Percentiles rank a stretch among this genome's conserved stretches.
phyloP scores from a whole-genome alignment of 202 grass and related monocot species.

The Eragrostis tef region DNA sequence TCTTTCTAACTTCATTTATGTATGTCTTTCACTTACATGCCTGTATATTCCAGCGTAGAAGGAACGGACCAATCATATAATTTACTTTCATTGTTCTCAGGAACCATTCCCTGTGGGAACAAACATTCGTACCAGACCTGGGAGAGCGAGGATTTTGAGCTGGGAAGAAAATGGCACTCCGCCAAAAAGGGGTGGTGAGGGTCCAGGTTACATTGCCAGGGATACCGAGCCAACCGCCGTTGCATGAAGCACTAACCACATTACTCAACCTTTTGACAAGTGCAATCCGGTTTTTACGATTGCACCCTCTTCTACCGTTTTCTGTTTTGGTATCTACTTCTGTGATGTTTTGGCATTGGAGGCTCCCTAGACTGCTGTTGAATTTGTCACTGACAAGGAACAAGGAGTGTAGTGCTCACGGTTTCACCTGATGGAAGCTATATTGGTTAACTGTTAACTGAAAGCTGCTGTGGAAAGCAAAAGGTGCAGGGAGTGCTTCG shows the following conservation, averaged over 20 bases:
- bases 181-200: not conserved
- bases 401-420: constrained; percentile 9
- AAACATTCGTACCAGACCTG: constrained; percentile 75
- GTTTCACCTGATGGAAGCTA: constrained; percentile 19
- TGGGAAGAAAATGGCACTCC: constrained; percentile 63
- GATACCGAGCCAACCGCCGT: constrained; percentile 32
- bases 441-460: constrained; percentile 37
- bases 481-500: constrained; percentile 48
- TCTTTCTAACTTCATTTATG: not conserved
- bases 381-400: constrained; percentile 44
- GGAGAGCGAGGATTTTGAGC: constrained; percentile 63
- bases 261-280: constrained; percentile 35
- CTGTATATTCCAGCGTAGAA: not conserved
- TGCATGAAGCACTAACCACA: constrained; percentile 60
- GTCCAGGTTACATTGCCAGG: constrained; percentile 18
- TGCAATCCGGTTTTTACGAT: constrained; percentile 35
- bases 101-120: constrained; percentile 89
- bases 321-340: constrained; percentile 38
- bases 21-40: not conserved
- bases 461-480: constrained; percentile 23
- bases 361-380: constrained; percentile 37
- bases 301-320: constrained; percentile 7
- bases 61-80: not conserved
- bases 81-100: constrained; percentile 34
- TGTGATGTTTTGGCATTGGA: constrained; percentile 25